Percentiles rank a stretch among this genome's conserved stretches.
These are phyloP conservation scores for Hypomontagnella submonticulosa DNA, from an alignment of 495 filamentous ascomycete species.

Conservation along the genomic window DNA sequence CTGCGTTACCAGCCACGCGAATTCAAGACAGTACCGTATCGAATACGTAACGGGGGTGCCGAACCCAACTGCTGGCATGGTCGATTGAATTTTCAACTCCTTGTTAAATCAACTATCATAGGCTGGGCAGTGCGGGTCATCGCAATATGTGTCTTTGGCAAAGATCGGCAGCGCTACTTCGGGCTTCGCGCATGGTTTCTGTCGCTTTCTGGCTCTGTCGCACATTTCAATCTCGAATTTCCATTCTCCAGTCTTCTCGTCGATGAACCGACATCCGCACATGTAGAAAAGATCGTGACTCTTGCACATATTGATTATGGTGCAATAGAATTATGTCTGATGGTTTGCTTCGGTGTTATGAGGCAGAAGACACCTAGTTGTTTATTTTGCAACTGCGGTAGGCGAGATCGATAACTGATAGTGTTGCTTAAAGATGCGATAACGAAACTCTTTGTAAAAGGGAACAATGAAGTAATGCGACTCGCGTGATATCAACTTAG, in stretches of 20 bases:
- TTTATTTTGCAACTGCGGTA: no score
- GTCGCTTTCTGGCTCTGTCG: conserved; percentile 23
- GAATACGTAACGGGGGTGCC: conserved; percentile 8
- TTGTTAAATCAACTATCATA: conserved; percentile 17
- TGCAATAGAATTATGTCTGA: not conserved
- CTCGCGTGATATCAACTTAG: not conserved
- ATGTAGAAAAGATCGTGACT: conserved; percentile 35
- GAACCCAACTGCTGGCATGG: conserved; percentile 4
- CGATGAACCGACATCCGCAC: conserved; percentile 37
- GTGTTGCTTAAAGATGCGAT: no score
- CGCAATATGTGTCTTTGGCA: conserved; percentile 36
- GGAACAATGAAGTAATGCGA: not conserved
- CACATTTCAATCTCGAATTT: conserved; percentile 36
- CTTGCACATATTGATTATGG: conserved; percentile 29
- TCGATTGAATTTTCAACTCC: conserved; percentile 1
- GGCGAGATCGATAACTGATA: no score
- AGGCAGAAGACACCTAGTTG: no score
- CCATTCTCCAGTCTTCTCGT: conserved; percentile 32
- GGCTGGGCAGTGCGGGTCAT: conserved; percentile 40
- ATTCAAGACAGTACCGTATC: conserved; percentile 2
- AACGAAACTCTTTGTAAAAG: not conserved
- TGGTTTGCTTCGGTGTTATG: not conserved
- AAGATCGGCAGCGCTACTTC: conserved; percentile 42
- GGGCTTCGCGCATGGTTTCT: conserved; percentile 24
- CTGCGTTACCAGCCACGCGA: conserved; percentile 11